Percentiles rank a stretch among this genome's conserved stretches.
Evolutionary conservation across 805 yeast species (phyloP).

Genomic region (Sungouiozyma intestinalis): DNA sequence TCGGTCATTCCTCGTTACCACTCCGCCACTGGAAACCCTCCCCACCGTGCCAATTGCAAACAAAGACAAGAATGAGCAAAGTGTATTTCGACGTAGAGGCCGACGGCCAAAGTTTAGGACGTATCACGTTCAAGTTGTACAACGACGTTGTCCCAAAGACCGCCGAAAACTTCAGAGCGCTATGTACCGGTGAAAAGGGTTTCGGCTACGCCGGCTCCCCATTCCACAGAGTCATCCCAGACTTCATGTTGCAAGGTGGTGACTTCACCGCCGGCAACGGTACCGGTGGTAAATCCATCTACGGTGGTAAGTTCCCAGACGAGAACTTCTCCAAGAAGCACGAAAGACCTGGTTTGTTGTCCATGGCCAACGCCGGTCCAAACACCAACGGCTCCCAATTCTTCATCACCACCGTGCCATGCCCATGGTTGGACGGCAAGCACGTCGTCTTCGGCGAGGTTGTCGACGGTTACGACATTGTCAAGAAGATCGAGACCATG

Average conservation of each 20-base stretch:
- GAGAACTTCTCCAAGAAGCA: slow-evolving; percentile 70
- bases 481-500: slow-evolving; percentile 70
- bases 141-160: slow-evolving; percentile 92
- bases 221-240: slow-evolving; percentile 96
- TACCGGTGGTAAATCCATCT: slow-evolving; percentile 91
- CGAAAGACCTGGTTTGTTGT: slow-evolving; percentile 69
- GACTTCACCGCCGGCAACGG: slow-evolving; percentile 91
- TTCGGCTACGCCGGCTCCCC: slow-evolving; percentile 82
- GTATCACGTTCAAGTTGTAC: slow-evolving; percentile 79
- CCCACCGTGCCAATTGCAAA: no score
- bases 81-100: slow-evolving; percentile 79
- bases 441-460: slow-evolving; percentile 96
- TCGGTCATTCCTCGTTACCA: background rate
- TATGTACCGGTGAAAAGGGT: slow-evolving; percentile 93
- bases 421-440: slow-evolving; percentile 87
- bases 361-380: slow-evolving; percentile 98
- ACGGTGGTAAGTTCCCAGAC: slow-evolving; percentile 65
- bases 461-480: slow-evolving; percentile 71
- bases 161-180: slow-evolving; percentile 90
- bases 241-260: slow-evolving; percentile 98
- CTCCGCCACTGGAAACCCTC: no score
- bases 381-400: slow-evolving; percentile 97
- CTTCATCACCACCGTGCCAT: slow-evolving; percentile 83
- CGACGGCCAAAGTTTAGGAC: slow-evolving; percentile 68
- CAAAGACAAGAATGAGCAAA: slow-evolving; percentile 53